Evolutionary conservation across 345 rosid genomes (phyloP).

Genomic region (Raphanus sativus): DNA sequence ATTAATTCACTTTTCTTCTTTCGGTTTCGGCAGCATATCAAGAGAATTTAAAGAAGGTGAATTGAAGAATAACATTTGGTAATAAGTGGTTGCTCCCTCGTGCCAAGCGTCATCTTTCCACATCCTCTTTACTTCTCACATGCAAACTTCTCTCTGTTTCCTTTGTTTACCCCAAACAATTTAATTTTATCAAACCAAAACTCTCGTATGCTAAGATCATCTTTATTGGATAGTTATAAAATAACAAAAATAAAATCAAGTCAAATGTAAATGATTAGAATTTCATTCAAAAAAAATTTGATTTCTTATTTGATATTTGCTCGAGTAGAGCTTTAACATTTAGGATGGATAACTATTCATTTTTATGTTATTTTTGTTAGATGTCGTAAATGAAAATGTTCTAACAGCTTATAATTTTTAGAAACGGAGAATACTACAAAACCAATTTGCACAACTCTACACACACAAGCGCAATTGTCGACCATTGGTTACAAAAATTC

Average conservation of each 20-base stretch:
- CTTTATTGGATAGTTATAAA: background rate
- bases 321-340: background rate
- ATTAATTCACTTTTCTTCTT: background rate
- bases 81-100: constrained; percentile 35
- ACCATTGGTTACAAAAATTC: background rate
- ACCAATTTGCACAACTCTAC: constrained; percentile 39
- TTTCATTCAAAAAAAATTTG: background rate
- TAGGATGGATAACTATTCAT: background rate
- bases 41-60: constrained; percentile 19
- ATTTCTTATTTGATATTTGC: background rate
- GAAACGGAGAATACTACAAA: background rate
- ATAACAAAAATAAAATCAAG: background rate
- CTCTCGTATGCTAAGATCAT: background rate
- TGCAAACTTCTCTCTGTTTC: constrained; percentile 32
- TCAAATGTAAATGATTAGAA: background rate
- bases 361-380: background rate
- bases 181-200: background rate
- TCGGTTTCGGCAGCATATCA: constrained; percentile 12
- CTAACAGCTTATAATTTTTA: background rate
- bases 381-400: background rate
- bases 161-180: constrained; percentile 11
- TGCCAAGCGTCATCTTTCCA: constrained; percentile 39
- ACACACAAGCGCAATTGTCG: background rate
- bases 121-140: constrained; percentile 16
- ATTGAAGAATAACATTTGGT: constrained; percentile 37